phyloP scores from a whole-genome alignment of 148 eudicot genomes.

The Vaccinium myrtillus region DNA sequence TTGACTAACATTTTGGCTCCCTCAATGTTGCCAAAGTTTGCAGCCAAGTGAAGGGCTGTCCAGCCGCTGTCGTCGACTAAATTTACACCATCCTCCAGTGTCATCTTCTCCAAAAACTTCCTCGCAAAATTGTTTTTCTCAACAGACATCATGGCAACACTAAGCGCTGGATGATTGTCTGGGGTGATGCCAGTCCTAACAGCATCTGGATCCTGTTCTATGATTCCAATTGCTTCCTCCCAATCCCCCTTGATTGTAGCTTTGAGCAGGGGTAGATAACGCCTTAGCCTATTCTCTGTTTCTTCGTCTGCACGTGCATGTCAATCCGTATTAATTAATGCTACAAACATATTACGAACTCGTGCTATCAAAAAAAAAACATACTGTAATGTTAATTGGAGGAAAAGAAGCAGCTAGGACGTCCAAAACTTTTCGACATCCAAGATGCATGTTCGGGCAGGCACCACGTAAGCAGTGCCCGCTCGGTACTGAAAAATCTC shows the following conservation, averaged over 20 bases:
- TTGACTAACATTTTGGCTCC: neutral
- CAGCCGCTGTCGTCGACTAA: fast-evolving
- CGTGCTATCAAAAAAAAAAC: too few species aligned
- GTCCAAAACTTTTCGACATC: too few species aligned
- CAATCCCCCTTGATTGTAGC: conserved; percentile 10
- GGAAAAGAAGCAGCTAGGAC: too few species aligned
- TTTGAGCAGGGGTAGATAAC: neutral
- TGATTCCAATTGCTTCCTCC: neutral
- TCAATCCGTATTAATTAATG: too few species aligned
- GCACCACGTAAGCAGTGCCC: too few species aligned
- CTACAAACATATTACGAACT: too few species aligned
- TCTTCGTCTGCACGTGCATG: neutral
- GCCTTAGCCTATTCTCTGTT: neutral
- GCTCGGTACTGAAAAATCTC: too few species aligned
- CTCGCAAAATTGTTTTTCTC: neutral
- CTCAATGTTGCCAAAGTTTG: neutral
- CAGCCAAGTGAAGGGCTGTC: neutral
- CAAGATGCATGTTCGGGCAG: too few species aligned
- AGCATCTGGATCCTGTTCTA: conserved; percentile 3
- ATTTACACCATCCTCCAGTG: neutral
- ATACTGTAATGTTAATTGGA: too few species aligned
- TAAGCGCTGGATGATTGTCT: neutral
- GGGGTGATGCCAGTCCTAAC: neutral
- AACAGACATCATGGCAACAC: neutral
- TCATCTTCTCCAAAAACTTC: neutral